Percentiles rank a stretch among this genome's conserved stretches.
phyloP scores from a whole-genome alignment of 768 basidiomycete species.

The Flagelloscypha sp. region DNA sequence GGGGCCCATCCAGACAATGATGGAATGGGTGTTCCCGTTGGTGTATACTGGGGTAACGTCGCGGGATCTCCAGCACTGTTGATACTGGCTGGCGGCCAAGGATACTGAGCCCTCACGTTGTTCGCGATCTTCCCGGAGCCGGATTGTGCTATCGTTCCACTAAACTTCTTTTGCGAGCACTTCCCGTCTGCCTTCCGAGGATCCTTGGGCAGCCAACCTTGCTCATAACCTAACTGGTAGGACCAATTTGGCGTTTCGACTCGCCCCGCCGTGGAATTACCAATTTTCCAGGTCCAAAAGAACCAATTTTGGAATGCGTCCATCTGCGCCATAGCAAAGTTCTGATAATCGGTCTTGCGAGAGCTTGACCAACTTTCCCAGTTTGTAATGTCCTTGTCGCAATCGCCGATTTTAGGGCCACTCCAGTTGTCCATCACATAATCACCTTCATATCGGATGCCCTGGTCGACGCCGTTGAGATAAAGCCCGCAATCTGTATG shows the following conservation, averaged over 20 bases:
- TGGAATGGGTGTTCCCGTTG: conserved; percentile 55
- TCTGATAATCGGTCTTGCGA: conserved; percentile 61
- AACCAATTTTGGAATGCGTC: conserved; percentile 62
- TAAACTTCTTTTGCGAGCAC: no score
- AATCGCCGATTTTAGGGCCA: no score
- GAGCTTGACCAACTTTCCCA: no score
- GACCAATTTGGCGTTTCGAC: conserved; percentile 59
- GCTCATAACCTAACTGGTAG: conserved; percentile 56
- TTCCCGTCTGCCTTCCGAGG: conserved; percentile 49
- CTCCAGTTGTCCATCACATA: conserved; percentile 41
- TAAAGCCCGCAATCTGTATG: conserved; percentile 46
- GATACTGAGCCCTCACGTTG: conserved; percentile 34
- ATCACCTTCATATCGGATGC: conserved; percentile 40
- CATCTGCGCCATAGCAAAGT: conserved; percentile 59
- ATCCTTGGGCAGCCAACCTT: conserved; percentile 62
- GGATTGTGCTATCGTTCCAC: conserved; percentile 45
- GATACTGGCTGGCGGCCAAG: conserved; percentile 75
- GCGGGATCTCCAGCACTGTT: conserved; percentile 42
- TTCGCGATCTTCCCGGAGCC: conserved; percentile 64
- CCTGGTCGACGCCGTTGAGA: conserved; percentile 24
- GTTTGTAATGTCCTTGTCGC: no score
- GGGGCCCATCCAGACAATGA: conserved; percentile 67
- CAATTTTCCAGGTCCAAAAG: conserved; percentile 82
- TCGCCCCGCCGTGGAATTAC: conserved; percentile 45
- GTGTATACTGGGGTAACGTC: conserved; percentile 61